phyloP scores from a whole-genome alignment of 2,329 filamentous ascomycete genomes.

The Decorospora gaudefroyi region DNA sequence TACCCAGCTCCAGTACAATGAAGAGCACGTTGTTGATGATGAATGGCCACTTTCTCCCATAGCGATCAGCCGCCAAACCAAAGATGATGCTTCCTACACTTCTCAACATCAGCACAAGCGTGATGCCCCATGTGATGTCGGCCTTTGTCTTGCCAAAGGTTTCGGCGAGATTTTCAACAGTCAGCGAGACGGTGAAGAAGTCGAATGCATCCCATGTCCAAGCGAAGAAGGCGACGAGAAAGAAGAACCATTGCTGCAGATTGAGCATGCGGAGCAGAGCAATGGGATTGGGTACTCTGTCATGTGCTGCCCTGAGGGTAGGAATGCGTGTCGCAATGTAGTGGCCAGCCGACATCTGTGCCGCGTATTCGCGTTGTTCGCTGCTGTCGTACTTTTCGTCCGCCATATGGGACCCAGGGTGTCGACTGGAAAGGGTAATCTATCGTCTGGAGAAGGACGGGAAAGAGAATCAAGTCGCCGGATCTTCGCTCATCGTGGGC shows the following conservation, averaged over 20 bases:
- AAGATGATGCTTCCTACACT: constrained; percentile 64
- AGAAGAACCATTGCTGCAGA: constrained; percentile 63
- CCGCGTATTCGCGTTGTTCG: constrained; percentile 24
- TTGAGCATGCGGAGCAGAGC: constrained; percentile 57
- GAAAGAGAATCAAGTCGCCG: background rate
- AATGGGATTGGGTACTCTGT: constrained; percentile 59
- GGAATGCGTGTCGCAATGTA: constrained; percentile 60
- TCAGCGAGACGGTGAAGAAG: constrained; percentile 66
- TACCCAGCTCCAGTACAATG: constrained; percentile 63
- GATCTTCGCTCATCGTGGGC: background rate
- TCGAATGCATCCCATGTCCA: constrained; percentile 60
- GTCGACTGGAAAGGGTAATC: background rate
- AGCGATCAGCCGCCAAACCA: constrained; percentile 59
- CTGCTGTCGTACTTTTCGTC: constrained; percentile 23
- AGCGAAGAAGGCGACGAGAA: constrained; percentile 54
- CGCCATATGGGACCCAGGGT: constrained; percentile 21
- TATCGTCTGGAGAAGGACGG: background rate
- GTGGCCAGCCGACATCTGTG: constrained; percentile 42
- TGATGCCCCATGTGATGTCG: constrained; percentile 64
- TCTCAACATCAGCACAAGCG: constrained; percentile 60
- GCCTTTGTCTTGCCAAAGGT: constrained; percentile 59
- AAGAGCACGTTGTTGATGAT: constrained; percentile 65
- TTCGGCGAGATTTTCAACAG: constrained; percentile 58
- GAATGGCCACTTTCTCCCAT: constrained; percentile 62
- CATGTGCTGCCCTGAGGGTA: constrained; percentile 61